Evolutionary conservation across 371 early-diverging fungal species (phyloP).

Genomic region (Scutellospora calospora): DNA sequence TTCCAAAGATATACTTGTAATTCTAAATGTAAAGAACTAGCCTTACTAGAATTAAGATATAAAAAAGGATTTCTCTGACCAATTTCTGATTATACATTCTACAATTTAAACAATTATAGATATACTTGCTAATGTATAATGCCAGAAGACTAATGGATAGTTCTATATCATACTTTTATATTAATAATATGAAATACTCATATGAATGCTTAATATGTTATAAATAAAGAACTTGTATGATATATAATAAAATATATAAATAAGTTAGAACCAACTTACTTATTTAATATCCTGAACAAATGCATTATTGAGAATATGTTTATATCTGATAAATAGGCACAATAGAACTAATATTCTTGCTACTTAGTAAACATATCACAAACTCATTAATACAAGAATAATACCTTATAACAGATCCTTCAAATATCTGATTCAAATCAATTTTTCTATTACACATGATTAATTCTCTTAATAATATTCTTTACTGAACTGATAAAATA

Average conservation of each 20-base stretch:
- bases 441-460: not conserved
- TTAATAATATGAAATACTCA: too few relatives aligned
- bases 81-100: too few relatives aligned
- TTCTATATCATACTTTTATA: too few relatives aligned
- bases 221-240: not conserved
- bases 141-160: too few relatives aligned
- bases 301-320: not conserved
- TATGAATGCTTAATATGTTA: too few relatives aligned
- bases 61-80: too few relatives aligned
- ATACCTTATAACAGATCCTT: not conserved
- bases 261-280: not conserved
- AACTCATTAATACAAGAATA: not conserved
- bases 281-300: constrained; percentile 1
- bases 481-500: not conserved
- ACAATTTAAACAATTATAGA: too few relatives aligned
- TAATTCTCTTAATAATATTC: not conserved
- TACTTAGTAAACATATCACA: not conserved
- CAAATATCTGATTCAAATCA: not conserved
- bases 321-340: not conserved
- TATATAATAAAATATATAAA: constrained; percentile 22
- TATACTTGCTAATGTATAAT: too few relatives aligned
- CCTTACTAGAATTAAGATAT: too few relatives aligned
- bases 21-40: too few relatives aligned
- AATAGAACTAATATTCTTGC: not conserved
- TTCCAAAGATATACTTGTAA: too few relatives aligned